These are phyloP conservation scores for Leishmania mexicana DNA, from an alignment of 208 protist genomes.

Conservation along the genomic window DNA sequence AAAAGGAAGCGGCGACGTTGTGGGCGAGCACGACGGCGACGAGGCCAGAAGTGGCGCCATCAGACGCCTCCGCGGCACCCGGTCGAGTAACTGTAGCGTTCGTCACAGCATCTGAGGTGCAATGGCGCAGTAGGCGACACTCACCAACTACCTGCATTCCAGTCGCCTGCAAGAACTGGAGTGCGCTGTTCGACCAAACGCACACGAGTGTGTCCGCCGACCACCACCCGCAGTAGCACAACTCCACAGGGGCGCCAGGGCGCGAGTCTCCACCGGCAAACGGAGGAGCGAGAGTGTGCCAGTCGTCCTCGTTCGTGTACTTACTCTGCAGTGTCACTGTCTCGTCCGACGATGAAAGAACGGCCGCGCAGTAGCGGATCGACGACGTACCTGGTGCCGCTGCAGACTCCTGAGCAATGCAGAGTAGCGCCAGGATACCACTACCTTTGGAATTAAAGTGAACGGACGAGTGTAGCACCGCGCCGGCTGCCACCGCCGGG, in stretches of 20 bases:
- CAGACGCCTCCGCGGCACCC: conserved; percentile 1
- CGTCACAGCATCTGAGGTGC: conserved; percentile 23
- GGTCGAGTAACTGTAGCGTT: conserved; percentile 19
- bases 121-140: conserved; percentile 23
- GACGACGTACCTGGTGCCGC: background rate
- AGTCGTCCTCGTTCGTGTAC: conserved; percentile 11
- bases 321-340: conserved; percentile 13
- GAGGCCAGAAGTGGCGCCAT: conserved; percentile 19
- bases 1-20: conserved; percentile 54
- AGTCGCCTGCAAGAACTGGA: conserved; percentile 28
- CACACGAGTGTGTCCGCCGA: conserved; percentile 39
- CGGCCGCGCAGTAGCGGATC: conserved; percentile 13
- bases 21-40: conserved; percentile 49
- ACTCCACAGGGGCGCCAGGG: background rate
- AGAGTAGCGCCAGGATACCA: conserved; percentile 14
- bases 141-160: conserved; percentile 16
- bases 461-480: conserved; percentile 21
- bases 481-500: conserved; percentile 1
- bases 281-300: conserved; percentile 29
- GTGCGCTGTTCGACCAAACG: conserved; percentile 59
- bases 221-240: conserved; percentile 55
- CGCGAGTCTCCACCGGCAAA: background rate
- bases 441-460: conserved; percentile 28
- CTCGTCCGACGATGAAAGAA: conserved; percentile 18
- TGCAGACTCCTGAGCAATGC: conserved; percentile 2